Conservation (phyloP, 305 asterid genomes). For the Rubia balearica region DNA sequence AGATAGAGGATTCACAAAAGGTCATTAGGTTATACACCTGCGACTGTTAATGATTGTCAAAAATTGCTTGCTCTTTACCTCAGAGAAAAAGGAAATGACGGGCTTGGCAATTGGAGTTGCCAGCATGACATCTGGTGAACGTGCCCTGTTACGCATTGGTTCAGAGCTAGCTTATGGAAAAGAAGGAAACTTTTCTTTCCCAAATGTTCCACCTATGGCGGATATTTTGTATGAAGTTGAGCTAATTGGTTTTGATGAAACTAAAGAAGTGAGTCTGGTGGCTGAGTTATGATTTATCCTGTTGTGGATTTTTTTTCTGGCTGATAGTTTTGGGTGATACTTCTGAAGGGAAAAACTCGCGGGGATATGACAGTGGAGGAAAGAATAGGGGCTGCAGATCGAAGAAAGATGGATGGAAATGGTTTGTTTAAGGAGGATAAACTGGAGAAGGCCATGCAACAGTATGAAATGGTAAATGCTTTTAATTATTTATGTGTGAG, state of each 20-base stretch:
- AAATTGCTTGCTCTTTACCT: constrained; percentile 17
- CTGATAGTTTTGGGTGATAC: constrained; percentile 6
- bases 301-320: neutral
- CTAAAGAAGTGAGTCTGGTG: constrained; percentile 65
- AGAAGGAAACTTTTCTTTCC: constrained; percentile 96
- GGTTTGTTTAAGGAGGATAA: constrained; percentile 79
- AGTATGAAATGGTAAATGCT: constrained; percentile 80
- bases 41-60: constrained; percentile 18
- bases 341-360: constrained; percentile 79
- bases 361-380: constrained; percentile 98
- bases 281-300: constrained; percentile 14
- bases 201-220: constrained; percentile 93
- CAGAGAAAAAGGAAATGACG: constrained; percentile 86
- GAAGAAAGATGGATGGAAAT: constrained; percentile 97
- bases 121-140: constrained; percentile 88
- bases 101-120: constrained; percentile 84
- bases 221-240: constrained; percentile 83
- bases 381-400: constrained; percentile 88
- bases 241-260: constrained; percentile 92
- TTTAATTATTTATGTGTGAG: neutral
- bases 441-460: constrained; percentile 91
- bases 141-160: constrained; percentile 68
- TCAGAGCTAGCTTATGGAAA: constrained; percentile 96
- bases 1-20: neutral
- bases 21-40: constrained; percentile 7